Evolutionary conservation across 805 yeast species (phyloP).

Genomic region (Isabelozyma heimii): DNA sequence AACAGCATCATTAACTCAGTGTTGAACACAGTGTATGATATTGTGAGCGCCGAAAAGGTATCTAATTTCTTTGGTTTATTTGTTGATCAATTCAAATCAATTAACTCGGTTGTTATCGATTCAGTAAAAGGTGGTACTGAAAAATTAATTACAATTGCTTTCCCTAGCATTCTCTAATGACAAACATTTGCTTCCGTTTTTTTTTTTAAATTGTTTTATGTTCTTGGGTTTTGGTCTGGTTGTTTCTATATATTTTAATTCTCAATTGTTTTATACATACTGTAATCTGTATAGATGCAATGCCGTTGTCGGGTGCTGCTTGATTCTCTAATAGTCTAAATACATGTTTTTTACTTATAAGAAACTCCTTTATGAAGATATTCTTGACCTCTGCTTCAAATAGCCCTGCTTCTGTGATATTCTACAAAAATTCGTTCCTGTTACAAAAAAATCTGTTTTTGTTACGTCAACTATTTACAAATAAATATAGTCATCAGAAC

Average conservation of each 20-base stretch:
- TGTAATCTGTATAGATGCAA: too few relatives aligned
- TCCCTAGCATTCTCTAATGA: not conserved
- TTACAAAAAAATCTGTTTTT: too few relatives aligned
- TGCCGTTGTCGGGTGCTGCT: too few relatives aligned
- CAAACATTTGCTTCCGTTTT: not conserved
- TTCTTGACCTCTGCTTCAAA: too few relatives aligned
- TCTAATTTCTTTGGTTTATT: not conserved
- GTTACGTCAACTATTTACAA: too few relatives aligned
- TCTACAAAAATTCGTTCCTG: too few relatives aligned
- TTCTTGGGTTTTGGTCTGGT: not conserved
- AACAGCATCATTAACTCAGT: not conserved
- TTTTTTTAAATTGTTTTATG: not conserved
- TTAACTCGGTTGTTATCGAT: constrained; percentile 10
- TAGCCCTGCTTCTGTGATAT: too few relatives aligned
- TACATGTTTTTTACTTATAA: too few relatives aligned
- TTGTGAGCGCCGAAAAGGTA: not conserved
- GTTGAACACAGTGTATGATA: not conserved
- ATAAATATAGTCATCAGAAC: too few relatives aligned
- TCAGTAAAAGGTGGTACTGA: constrained; percentile 23
- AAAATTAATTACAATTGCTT: constrained; percentile 10
- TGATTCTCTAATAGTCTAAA: too few relatives aligned
- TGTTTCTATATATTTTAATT: not conserved
- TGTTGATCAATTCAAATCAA: constrained; percentile 1
- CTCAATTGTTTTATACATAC: not conserved
- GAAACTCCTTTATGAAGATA: too few relatives aligned